Base-by-base conservation (phyloP, 2,329 filamentous ascomycete genomes). In the Colletotrichum somersetense region DNA sequence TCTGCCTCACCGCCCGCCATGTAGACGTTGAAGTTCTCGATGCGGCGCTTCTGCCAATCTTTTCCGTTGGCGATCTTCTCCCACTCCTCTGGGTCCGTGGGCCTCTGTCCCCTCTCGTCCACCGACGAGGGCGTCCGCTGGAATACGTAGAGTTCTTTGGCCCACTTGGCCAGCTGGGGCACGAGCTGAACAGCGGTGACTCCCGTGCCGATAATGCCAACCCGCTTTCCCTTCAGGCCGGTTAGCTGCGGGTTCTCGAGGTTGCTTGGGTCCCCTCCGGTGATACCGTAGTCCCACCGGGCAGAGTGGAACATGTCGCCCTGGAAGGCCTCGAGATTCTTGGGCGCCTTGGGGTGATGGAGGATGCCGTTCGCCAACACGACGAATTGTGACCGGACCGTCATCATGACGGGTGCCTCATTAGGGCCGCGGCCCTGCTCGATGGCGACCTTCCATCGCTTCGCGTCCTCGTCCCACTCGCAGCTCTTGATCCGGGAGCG, bases 101-200 rank as follows among this genome's bases (percentile, higher is more conserved):
- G 67, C 6, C 77, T 74, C 62, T 86, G 80, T 20, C 76, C 80
- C 12, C 85, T 82, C 23, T 75, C 74, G 30, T 80, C 80, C 5
- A 87, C 80, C 0, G 79, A 78, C 1, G 83, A 81, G 4, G 87
- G 87, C 3, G 88, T 90, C 3, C 88, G 84, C 76, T 90, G 88
- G 75, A 90, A 83, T n/a, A 90, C 86, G 73, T 84, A 87, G 3
- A 89, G 75, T 50, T 88, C 79, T 59, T 86, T 84, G 0, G 86
- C 83, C 70, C 81, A 86, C 58, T 83, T 80, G 2, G 83, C 85
- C 0, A 89, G 76, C 23, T 80, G 76, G 0, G 86, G 85, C 0
- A 87, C 76, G 1, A 80, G 81, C 71, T 86, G 84, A 3, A 88
- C 79, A 0, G 82, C 83, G 0, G 85, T 87, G 1, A 86, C 85